phyloP scores from a whole-genome alignment of 1,284 basidiomycete species.

The Puccinia novopanici region DNA sequence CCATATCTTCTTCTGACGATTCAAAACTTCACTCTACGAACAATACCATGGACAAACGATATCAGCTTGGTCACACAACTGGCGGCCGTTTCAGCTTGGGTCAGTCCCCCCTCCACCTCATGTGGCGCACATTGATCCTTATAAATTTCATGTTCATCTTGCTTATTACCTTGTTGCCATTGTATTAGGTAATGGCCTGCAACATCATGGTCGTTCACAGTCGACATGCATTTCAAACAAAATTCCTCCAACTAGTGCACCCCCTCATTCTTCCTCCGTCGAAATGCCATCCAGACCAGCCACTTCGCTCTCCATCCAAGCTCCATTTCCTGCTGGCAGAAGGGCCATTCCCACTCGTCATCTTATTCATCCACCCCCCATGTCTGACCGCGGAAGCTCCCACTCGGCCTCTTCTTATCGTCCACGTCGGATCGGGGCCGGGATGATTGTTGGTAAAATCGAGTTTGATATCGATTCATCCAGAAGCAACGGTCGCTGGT shows the following conservation, averaged over 20 bases:
- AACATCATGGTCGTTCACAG: neutral
- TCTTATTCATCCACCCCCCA: neutral
- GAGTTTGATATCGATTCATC: slow-evolving; percentile 80
- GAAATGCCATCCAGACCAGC: neutral
- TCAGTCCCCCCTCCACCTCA: neutral
- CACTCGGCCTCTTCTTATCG: slow-evolving; percentile 7
- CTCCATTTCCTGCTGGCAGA: neutral
- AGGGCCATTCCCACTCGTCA: neutral
- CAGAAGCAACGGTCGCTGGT: slow-evolving; percentile 70
- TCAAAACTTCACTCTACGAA: neutral
- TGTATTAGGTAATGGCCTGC: neutral
- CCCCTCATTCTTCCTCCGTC: neutral
- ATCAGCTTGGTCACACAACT: neutral
- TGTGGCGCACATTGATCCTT: too few relatives aligned
- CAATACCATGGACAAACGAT: neutral
- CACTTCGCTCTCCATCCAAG: slow-evolving; percentile 1
- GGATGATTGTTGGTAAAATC: slow-evolving; percentile 73
- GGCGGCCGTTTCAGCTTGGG: neutral
- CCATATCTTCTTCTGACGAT: neutral
- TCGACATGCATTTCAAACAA: slow-evolving; percentile 7
- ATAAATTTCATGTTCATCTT: neutral
- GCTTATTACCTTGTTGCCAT: neutral
- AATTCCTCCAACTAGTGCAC: neutral
- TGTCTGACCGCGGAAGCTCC: slow-evolving; percentile 7
- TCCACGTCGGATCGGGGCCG: slow-evolving; percentile 21